Conservation (phyloP, 257 asterid species). For the Solanum sejunctum region DNA sequence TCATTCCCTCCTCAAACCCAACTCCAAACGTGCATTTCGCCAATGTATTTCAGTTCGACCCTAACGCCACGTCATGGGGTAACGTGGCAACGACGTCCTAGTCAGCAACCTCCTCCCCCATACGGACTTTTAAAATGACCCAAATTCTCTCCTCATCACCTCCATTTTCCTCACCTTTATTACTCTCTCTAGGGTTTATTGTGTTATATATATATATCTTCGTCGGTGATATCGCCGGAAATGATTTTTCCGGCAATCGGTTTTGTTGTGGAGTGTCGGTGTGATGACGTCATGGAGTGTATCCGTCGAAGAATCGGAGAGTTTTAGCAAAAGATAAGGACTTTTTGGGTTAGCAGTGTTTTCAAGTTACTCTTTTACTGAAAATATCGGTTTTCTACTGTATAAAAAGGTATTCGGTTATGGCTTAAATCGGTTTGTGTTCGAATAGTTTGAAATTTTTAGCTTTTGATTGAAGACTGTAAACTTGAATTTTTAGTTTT, state of each 20-base stretch:
- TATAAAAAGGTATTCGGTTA: conserved; percentile 18
- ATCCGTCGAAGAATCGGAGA: background rate
- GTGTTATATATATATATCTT: background rate
- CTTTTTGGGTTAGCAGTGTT: conserved; percentile 17
- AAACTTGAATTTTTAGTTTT: background rate
- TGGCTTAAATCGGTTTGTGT: conserved; percentile 4
- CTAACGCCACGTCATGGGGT: conserved; percentile 20
- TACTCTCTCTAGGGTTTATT: background rate
- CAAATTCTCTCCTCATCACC: background rate
- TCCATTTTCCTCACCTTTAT: background rate
- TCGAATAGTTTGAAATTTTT: background rate
- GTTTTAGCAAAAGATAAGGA: conserved; percentile 6
- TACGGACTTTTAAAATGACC: conserved; percentile 4
- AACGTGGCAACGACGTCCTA: conserved; percentile 15
- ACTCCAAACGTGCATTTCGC: conserved; percentile 10
- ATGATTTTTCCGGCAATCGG: conserved; percentile 22
- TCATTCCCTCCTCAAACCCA: conserved; percentile 9
- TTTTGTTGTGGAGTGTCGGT: conserved; percentile 14
- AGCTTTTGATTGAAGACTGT: background rate
- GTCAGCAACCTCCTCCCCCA: conserved; percentile 15
- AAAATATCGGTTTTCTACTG: conserved; percentile 1
- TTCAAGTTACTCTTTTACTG: conserved; percentile 36
- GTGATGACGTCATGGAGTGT: conserved; percentile 17
- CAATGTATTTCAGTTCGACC: conserved; percentile 22
- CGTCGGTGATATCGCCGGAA: conserved; percentile 1